Percentiles rank a stretch among this genome's conserved stretches.
These are phyloP conservation scores for Botrytis galanthina DNA, from an alignment of 2,329 filamentous ascomycete genomes.

Conservation along the genomic window DNA sequence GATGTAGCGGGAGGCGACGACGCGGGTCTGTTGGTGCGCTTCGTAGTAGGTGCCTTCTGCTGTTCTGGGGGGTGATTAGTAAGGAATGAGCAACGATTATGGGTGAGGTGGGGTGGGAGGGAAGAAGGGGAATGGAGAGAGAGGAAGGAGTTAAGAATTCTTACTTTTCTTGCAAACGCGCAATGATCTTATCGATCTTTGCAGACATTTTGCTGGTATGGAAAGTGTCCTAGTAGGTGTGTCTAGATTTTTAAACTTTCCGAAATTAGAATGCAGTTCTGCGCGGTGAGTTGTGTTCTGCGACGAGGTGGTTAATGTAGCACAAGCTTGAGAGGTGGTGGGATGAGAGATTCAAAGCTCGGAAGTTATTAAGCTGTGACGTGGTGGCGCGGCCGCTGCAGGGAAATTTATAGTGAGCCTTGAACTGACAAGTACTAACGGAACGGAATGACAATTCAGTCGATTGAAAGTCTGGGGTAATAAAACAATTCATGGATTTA, in stretches of 20 bases:
- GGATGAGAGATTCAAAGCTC: background rate
- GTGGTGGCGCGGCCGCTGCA: conserved; percentile 6
- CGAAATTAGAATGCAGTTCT: background rate
- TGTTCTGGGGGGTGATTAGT: conserved; percentile 57
- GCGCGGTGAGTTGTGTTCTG: background rate
- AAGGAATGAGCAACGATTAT: conserved; percentile 7
- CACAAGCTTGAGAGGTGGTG: background rate
- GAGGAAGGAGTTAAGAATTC: conserved; percentile 39
- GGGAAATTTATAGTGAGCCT: background rate
- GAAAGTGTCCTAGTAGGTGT: background rate
- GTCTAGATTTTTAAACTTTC: background rate
- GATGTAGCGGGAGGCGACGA: conserved; percentile 89
- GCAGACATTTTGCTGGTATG: conserved; percentile 40
- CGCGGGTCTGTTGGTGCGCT: conserved; percentile 95
- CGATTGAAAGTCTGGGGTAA: background rate
- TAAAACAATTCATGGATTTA: background rate
- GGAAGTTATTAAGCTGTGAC: conserved; percentile 7
- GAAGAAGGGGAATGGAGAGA: conserved; percentile 17
- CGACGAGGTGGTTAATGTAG: background rate
- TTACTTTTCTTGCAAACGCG: conserved; percentile 71
- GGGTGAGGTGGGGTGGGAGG: conserved; percentile 14
- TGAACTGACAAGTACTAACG: background rate
- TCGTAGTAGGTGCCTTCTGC: conserved; percentile 93
- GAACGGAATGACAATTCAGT: background rate
- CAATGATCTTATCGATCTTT: conserved; percentile 70